phyloP scores from a whole-genome alignment of 1,139 yeast genomes.

The Blastobotrys ciferrii region DNA sequence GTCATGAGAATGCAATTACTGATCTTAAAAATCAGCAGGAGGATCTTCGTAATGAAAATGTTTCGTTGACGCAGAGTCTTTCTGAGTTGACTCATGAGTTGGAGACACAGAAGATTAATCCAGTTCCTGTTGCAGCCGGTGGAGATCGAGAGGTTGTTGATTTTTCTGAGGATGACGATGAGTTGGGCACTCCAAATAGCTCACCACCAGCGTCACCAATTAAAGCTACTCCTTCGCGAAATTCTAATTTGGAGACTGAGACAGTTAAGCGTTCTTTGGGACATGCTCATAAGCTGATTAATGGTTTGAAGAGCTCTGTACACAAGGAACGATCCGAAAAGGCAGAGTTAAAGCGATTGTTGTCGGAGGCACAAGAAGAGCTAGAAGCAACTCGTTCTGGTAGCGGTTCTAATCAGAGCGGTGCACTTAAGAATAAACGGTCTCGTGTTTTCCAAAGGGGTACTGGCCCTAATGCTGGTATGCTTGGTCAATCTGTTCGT shows the following conservation, averaged over 20 bases:
- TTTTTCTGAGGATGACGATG: constrained; percentile 32
- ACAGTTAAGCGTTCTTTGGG: constrained; percentile 63
- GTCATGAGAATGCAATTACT: constrained; percentile 25
- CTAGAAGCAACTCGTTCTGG: constrained; percentile 18
- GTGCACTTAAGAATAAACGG: constrained; percentile 21
- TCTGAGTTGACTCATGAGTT: constrained; percentile 21
- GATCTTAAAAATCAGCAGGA: constrained; percentile 26
- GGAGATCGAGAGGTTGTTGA: constrained; percentile 22
- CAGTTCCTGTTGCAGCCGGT: constrained; percentile 4
- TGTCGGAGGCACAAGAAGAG: constrained; percentile 30
- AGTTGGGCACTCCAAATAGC: constrained; percentile 32
- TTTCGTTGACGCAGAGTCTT: constrained; percentile 21
- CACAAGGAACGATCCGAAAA: constrained; percentile 39
- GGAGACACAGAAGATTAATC: constrained; percentile 12
- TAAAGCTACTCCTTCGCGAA: constrained; percentile 47
- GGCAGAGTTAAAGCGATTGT: constrained; percentile 32
- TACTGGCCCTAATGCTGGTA: constrained; percentile 9
- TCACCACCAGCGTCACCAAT: constrained; percentile 45
- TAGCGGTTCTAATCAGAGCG: constrained; percentile 8
- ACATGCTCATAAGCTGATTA: constrained; percentile 54
- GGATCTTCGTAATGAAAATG: constrained; percentile 29
- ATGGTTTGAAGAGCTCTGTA: constrained; percentile 30
- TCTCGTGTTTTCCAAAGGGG: constrained; percentile 18
- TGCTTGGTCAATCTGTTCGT: constrained; percentile 12
- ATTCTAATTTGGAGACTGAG: constrained; percentile 61